These are phyloP conservation scores for Diaporthe sp. DNA, from an alignment of 2,329 filamentous ascomycete species.

Conservation along the genomic window DNA sequence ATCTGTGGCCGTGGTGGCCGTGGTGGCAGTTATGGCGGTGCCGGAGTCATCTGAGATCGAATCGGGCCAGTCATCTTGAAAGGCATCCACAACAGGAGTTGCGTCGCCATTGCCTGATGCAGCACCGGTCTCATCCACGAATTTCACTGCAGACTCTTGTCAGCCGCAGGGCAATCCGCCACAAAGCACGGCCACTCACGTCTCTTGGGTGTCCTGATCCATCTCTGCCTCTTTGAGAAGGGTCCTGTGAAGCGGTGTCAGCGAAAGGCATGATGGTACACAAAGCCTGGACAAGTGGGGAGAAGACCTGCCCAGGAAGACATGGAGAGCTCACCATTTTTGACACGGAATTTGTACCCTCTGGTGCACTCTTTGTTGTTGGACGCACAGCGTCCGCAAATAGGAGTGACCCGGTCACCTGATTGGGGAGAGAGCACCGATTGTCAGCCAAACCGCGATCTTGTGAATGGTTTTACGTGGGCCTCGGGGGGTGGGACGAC, in stretches of 20 bases:
- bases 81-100: conserved; percentile 11
- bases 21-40: conserved; percentile 32
- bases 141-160: conserved; percentile 44
- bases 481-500: conserved; percentile 3
- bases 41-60: conserved; percentile 36
- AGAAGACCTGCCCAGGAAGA: neutral
- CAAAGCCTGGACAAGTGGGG: neutral
- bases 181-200: conserved; percentile 42
- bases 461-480: neutral
- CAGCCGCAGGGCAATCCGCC: neutral
- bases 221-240: conserved; percentile 50
- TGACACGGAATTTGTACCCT: conserved; percentile 52
- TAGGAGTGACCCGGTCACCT: conserved; percentile 57
- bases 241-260: conserved; percentile 43
- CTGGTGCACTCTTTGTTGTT: conserved; percentile 47
- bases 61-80: conserved; percentile 41
- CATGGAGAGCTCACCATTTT: conserved; percentile 41
- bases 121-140: conserved; percentile 46
- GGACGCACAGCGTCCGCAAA: conserved; percentile 50
- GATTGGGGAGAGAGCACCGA: neutral
- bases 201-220: conserved; percentile 50
- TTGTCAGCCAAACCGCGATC: conserved; percentile 26
- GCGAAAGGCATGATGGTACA: neutral
- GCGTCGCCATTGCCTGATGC: conserved; percentile 37
- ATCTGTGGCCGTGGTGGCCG: conserved; percentile 28